Conservation (phyloP, 2,329 filamentous ascomycete genomes). For the Phialophora chinensis region DNA sequence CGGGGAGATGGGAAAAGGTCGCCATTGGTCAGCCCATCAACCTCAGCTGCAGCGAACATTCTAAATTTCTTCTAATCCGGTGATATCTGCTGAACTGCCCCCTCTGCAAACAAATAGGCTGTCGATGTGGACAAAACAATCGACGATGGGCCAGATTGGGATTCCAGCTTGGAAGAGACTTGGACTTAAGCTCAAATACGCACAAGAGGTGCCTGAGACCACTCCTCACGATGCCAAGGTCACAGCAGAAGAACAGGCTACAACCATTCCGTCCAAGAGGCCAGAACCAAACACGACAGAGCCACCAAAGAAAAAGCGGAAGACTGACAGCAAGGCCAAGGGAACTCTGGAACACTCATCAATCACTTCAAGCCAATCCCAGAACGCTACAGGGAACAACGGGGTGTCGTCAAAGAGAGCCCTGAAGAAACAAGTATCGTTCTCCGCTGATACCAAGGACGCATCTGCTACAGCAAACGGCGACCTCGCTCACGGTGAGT, state of each 20-base stretch:
- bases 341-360: background rate
- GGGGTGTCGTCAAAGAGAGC: slow-evolving; percentile 8
- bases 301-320: slow-evolving; percentile 32
- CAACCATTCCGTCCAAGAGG: background rate
- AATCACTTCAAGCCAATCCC: background rate
- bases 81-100: background rate
- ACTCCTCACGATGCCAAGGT: background rate
- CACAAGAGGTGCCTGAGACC: slow-evolving; percentile 44
- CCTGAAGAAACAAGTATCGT: slow-evolving; percentile 57
- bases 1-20: slow-evolving; percentile 1
- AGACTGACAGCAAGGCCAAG: slow-evolving; percentile 8
- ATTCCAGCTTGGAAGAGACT: slow-evolving; percentile 66
- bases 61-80: background rate
- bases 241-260: slow-evolving; percentile 12
- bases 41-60: slow-evolving; percentile 16
- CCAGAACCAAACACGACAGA: slow-evolving; percentile 6
- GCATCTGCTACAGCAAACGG: slow-evolving; percentile 43
- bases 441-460: slow-evolving; percentile 67
- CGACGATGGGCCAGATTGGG: slow-evolving; percentile 25
- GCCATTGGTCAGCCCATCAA: slow-evolving; percentile 7
- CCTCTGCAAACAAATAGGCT: slow-evolving; percentile 2
- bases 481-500: slow-evolving; percentile 1
- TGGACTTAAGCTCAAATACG: slow-evolving; percentile 65
- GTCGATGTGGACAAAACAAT: background rate
- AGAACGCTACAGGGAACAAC: slow-evolving; percentile 1